A percentile compares a stretch with the other conserved stretches of the same genome.
Conservation (phyloP, 83 land plant genomes). For the Picea mariana region DNA sequence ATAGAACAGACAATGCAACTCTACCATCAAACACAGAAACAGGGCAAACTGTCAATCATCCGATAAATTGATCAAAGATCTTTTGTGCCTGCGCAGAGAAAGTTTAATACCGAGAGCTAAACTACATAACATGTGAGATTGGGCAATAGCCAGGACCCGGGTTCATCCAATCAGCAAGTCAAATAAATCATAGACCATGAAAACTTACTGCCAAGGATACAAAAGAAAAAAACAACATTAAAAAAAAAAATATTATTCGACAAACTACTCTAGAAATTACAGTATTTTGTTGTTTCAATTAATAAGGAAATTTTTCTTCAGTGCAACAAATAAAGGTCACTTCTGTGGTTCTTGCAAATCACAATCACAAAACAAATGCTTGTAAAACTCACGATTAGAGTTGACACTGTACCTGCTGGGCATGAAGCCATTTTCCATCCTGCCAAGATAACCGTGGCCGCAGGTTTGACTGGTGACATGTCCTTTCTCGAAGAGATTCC, state of each 20-base stretch:
- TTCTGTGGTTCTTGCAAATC: not conserved
- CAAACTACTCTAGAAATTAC: not conserved
- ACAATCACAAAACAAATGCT: not conserved
- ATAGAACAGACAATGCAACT: not conserved
- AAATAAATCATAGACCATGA: no score
- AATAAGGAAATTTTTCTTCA: not conserved
- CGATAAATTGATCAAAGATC: no score
- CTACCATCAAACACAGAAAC: not conserved
- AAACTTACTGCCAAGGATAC: no score
- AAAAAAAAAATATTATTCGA: no score
- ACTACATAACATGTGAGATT: no score
- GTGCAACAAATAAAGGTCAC: not conserved
- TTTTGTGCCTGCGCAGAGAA: no score
- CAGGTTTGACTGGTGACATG: conserved; percentile 15
- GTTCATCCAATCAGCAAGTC: no score
- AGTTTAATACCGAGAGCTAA: no score
- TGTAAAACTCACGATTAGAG: not conserved
- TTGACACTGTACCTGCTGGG: not conserved
- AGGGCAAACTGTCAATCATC: not conserved
- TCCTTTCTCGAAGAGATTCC: conserved; percentile 32
- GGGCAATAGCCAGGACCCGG: no score
- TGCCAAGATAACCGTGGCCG: conserved; percentile 41
- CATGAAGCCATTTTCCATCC: conserved; percentile 40
- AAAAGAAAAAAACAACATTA: no score
- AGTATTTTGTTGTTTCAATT: not conserved